Evolutionary conservation across 139 green algal species (phyloP).

Genomic region (Closterium sp.): DNA sequence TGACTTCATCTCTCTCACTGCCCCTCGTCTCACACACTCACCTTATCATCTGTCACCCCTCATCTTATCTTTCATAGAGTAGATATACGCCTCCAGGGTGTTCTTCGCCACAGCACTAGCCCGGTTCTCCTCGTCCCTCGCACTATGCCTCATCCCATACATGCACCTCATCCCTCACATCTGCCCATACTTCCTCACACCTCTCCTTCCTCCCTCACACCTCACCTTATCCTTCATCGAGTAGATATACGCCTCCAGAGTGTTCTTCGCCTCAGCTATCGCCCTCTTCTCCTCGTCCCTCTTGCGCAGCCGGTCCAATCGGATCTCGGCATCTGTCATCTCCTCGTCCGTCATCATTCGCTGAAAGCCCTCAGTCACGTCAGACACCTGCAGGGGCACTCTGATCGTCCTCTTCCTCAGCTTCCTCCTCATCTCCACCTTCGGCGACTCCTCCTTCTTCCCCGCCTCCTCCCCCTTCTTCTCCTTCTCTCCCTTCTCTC

Average conservation of each 20-base stretch:
- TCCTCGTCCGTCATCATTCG: conserved; percentile 18
- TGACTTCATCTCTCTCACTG: conserved; percentile 1
- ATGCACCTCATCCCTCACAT: not conserved
- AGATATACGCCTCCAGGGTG: conserved; percentile 46
- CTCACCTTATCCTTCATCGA: conserved; percentile 40
- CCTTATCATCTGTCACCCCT: not conserved
- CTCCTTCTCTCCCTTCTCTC: not conserved
- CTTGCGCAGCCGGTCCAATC: conserved; percentile 24
- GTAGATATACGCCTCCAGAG: conserved; percentile 47
- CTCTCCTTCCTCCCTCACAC: not conserved
- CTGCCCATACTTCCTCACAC: no score
- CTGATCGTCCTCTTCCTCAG: conserved; percentile 40
- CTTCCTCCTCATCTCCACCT: conserved; percentile 38
- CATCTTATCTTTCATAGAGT: conserved; percentile 42
- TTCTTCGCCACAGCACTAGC: conserved; percentile 46
- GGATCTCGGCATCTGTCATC: conserved; percentile 1
- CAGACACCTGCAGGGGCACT: conserved; percentile 27
- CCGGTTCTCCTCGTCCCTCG: not conserved
- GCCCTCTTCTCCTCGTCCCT: conserved; percentile 25
- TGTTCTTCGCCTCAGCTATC: conserved; percentile 51
- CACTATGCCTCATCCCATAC: conserved; percentile 6
- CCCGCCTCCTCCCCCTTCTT: not conserved
- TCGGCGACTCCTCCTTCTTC: not conserved
- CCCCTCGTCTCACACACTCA: not conserved
- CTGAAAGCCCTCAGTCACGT: not conserved